Conservation (phyloP, 306 rosid species). For the Prunus salicina region DNA sequence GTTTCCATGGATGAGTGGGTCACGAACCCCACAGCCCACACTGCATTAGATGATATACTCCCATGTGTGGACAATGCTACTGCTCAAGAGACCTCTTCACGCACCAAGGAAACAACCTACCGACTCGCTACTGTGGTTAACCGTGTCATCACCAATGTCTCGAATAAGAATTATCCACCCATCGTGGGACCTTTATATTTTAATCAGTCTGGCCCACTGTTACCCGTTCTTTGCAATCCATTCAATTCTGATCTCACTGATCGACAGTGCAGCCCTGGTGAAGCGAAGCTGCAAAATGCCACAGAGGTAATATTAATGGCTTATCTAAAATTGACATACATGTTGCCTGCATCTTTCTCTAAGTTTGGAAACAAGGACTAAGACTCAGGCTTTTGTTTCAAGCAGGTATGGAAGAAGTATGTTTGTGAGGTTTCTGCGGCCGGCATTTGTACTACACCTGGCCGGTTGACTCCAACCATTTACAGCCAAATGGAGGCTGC, state of each 20-base stretch:
- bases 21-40: constrained; percentile 26
- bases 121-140: constrained; percentile 36
- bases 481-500: constrained; percentile 50
- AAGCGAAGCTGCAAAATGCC: constrained; percentile 52
- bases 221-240: constrained; percentile 77
- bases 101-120: constrained; percentile 11
- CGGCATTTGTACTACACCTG: constrained; percentile 42
- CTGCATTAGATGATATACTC: constrained; percentile 21
- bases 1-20: constrained; percentile 92
- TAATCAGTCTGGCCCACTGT: constrained; percentile 72
- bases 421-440: constrained; percentile 47
- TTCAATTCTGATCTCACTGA: constrained; percentile 35
- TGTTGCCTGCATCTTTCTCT: neutral
- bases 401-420: constrained; percentile 70
- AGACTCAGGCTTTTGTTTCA: constrained; percentile 14
- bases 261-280: constrained; percentile 46
- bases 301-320: constrained; percentile 37
- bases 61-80: constrained; percentile 33
- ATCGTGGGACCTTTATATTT: constrained; percentile 31
- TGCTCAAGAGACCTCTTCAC: constrained; percentile 9
- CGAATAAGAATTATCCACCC: constrained; percentile 44
- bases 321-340: neutral
- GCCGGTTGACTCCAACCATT: constrained; percentile 53
- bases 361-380: neutral
- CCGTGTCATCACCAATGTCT: constrained; percentile 23